Percentiles rank a stretch among this genome's conserved stretches.
phyloP scores from a whole-genome alignment of 345 rosid species.

The Dipteronia dyeriana region DNA sequence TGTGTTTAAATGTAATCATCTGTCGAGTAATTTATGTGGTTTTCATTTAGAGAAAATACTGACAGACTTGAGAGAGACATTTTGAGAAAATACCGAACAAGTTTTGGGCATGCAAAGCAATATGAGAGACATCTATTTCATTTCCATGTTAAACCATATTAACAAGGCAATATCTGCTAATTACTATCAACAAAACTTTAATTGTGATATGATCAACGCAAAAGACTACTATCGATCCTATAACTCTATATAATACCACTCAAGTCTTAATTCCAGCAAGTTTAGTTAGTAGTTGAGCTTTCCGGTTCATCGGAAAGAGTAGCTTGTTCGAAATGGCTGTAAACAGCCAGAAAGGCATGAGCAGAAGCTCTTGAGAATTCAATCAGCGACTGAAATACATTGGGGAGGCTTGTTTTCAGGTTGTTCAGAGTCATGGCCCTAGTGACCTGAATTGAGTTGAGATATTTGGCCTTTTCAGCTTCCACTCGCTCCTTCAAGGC shows the following conservation, averaged over 20 bases:
- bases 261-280: neutral
- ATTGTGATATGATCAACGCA: neutral
- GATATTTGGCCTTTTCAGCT: constrained; percentile 53
- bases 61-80: too few species aligned
- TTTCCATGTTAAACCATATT: neutral
- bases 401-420: constrained; percentile 77
- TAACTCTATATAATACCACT: neutral
- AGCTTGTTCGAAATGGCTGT: constrained; percentile 27
- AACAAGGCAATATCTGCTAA: neutral
- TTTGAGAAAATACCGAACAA: too few species aligned
- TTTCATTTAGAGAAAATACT: too few species aligned
- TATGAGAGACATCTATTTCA: neutral
- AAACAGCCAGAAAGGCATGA: constrained; percentile 57
- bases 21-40: too few species aligned
- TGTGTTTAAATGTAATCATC: too few species aligned
- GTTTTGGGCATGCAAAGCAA: neutral
- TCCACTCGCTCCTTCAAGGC: constrained; percentile 58
- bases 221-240: neutral
- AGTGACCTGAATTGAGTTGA: constrained; percentile 50
- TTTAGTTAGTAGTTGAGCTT: constrained; percentile 21
- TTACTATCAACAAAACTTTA: constrained; percentile 11
- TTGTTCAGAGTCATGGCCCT: constrained; percentile 62
- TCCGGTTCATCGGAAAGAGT: constrained; percentile 31
- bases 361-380: constrained; percentile 60
- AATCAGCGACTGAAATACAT: constrained; percentile 65